These are phyloP conservation scores for Neltuma alba DNA, from an alignment of 306 rosid species.

Conservation along the genomic window DNA sequence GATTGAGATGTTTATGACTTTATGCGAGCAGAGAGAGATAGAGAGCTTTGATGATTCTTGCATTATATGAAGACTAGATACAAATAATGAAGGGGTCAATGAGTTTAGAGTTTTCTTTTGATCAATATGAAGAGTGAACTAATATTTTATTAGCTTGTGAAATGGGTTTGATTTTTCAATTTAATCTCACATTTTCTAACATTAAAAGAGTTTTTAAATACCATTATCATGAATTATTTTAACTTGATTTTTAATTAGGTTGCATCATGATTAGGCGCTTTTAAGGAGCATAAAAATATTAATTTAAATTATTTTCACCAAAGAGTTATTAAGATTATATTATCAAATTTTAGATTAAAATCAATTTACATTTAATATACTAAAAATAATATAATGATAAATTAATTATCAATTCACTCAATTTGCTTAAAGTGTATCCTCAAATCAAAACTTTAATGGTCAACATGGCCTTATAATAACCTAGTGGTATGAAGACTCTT, in stretches of 20 bases:
- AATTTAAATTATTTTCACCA: background rate
- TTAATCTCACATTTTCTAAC: too few species aligned
- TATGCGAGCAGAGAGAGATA: too few species aligned
- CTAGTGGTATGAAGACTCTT: too few species aligned
- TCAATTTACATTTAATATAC: background rate
- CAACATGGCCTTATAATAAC: too few species aligned
- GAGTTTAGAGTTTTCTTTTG: background rate
- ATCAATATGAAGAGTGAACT: background rate
- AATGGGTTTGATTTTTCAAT: too few species aligned
- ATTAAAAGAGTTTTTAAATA: too few species aligned
- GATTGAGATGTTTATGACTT: background rate
- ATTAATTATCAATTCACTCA: background rate
- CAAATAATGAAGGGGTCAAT: background rate
- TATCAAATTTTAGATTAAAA: background rate
- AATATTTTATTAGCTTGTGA: background rate
- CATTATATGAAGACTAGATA: background rate
- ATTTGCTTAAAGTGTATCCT: background rate
- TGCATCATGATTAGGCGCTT: too few species aligned
- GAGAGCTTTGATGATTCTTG: background rate
- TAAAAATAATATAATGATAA: background rate
- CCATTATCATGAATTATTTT: too few species aligned
- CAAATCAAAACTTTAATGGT: background rate
- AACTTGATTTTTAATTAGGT: too few species aligned
- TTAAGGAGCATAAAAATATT: too few species aligned
- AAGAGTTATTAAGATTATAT: background rate